Base-by-base conservation (phyloP, 352 stramenopile species). In the Phytophthora pluvialis region DNA sequence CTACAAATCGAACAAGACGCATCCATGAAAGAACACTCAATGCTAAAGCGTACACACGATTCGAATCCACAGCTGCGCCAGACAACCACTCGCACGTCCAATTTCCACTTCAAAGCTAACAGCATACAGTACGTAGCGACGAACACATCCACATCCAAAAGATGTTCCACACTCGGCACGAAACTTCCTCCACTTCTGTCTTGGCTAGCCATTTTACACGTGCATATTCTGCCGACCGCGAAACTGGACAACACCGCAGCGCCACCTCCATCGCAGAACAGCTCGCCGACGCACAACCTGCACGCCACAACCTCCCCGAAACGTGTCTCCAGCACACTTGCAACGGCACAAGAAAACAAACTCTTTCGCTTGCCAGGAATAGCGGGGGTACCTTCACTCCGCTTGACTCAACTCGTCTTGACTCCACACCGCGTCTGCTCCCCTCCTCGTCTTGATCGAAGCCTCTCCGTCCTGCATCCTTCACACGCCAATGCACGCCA, bases 241-340 rank as follows among this genome's bases (percentile, higher is more conserved):
- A 21, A 21, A 2, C 21, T 21, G 21, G 21, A 2, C 21, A 21
- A 21, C n/a, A 31, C 21, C 26, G 32, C 40, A 15, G 15, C 13
- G 42, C 32, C 31, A 33, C 18, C 9, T 12, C n/a, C 7, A n/a
- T n/a, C 33, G 42, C 53, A 33, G 47, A 36, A 26, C 39, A 15
- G 21, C 29, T 49, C 12, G 26, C 4, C 21, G 15, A n/a, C 42
- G 26, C 42, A 16, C 16, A 50, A 39, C 61, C 53, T 69, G 61
- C 52, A 69, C 32, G 61, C 31, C 61, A 69, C 52, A 69, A 64
- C 61, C 61, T 69, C 52, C 31, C 45, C 45, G 15, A 44, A 68
- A 61, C 16, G 47, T 52, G 5, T 39, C 3, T 47, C 9, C n/a
- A 52, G 39, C 3, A 38, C 26, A 33, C 31, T 21, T 47, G 49